A percentile compares a stretch with the other conserved stretches of the same genome.
phyloP scores from a whole-genome alignment of 768 basidiomycete species.

The Psilocybe subaeruginosa region DNA sequence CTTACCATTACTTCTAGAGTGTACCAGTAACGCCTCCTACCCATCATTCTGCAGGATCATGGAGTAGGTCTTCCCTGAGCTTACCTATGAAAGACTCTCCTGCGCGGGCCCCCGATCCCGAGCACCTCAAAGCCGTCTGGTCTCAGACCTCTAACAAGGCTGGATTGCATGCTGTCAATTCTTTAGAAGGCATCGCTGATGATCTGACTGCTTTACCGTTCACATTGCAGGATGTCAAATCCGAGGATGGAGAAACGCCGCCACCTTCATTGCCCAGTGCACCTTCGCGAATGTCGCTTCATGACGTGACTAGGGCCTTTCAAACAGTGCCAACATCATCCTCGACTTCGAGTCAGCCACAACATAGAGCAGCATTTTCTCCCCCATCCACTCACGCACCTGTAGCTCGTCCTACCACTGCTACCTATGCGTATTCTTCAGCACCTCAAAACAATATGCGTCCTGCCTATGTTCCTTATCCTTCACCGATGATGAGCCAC shows the following conservation, averaged over 20 bases:
- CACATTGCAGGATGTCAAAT: slow-evolving; percentile 83
- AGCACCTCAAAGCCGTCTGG: slow-evolving; percentile 85
- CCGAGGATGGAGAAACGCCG: slow-evolving; percentile 82
- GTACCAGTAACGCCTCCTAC: slow-evolving; percentile 50
- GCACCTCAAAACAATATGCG: slow-evolving; percentile 50
- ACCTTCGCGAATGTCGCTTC: slow-evolving; percentile 76
- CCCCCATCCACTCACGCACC: slow-evolving; percentile 54
- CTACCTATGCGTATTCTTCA: slow-evolving; percentile 42
- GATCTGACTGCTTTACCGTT: slow-evolving; percentile 81
- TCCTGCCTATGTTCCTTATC: slow-evolving; percentile 59
- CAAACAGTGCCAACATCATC: slow-evolving; percentile 78
- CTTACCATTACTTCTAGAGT: slow-evolving; percentile 27
- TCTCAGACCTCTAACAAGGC: slow-evolving; percentile 76
- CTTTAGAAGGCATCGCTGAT: slow-evolving; percentile 82
- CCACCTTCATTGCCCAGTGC: slow-evolving; percentile 60
- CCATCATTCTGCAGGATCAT: slow-evolving; percentile 44
- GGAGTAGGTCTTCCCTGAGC: slow-evolving; percentile 58
- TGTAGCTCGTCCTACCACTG: slow-evolving; percentile 42
- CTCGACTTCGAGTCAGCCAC: slow-evolving; percentile 39
- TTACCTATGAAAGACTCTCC: slow-evolving; percentile 70
- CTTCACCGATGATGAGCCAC: slow-evolving; percentile 73
- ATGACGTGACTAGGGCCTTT: slow-evolving; percentile 85
- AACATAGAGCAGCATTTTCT: slow-evolving; percentile 48
- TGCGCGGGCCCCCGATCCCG: slow-evolving; percentile 74
- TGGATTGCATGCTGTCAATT: slow-evolving; percentile 71